These are phyloP conservation scores for Allomyces arbusculus DNA, from an alignment of 192 early-diverging fungal genomes.

Conservation along the genomic window DNA sequence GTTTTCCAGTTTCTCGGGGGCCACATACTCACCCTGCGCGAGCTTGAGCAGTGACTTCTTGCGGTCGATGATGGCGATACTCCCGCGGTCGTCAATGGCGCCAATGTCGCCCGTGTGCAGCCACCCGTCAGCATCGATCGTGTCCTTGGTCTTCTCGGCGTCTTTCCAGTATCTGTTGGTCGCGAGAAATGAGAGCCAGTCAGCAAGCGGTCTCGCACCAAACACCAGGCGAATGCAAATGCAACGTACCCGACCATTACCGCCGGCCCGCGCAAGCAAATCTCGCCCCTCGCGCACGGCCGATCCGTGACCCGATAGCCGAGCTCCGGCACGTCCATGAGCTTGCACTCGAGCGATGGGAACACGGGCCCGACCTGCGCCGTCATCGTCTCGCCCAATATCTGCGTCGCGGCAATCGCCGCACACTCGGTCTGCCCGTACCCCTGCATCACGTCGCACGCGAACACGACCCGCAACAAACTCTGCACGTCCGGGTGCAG, in stretches of 20 bases:
- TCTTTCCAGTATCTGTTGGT: conserved; percentile 10
- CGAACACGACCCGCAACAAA: conserved; percentile 44
- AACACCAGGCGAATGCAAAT: too few relatives aligned
- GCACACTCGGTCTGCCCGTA: conserved; percentile 8
- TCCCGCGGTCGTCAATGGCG: conserved; percentile 7
- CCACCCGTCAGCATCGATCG: conserved; percentile 9
- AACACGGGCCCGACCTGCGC: conserved; percentile 66
- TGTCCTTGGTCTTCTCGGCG: conserved; percentile 3
- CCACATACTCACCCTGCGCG: conserved; percentile 22
- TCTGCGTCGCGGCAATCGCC: not conserved
- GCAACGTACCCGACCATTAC: conserved; percentile 45
- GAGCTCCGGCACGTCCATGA: conserved; percentile 74
- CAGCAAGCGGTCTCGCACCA: too few relatives aligned
- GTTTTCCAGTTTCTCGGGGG: conserved; percentile 28
- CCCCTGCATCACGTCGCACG: conserved; percentile 39
- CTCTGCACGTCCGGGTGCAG: conserved; percentile 59
- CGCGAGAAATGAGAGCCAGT: not conserved
- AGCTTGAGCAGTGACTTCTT: conserved; percentile 23
- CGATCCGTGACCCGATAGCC: conserved; percentile 53
- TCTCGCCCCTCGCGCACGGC: conserved; percentile 71
- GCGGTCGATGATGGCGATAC: conserved; percentile 43
- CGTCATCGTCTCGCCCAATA: conserved; percentile 14
- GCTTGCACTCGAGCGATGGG: conserved; percentile 58
- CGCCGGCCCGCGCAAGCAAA: conserved; percentile 57
- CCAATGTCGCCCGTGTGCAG: conserved; percentile 14